Base-by-base conservation (phyloP, 177 flowering plant genomes). In the Vitis hybrid region DNA sequence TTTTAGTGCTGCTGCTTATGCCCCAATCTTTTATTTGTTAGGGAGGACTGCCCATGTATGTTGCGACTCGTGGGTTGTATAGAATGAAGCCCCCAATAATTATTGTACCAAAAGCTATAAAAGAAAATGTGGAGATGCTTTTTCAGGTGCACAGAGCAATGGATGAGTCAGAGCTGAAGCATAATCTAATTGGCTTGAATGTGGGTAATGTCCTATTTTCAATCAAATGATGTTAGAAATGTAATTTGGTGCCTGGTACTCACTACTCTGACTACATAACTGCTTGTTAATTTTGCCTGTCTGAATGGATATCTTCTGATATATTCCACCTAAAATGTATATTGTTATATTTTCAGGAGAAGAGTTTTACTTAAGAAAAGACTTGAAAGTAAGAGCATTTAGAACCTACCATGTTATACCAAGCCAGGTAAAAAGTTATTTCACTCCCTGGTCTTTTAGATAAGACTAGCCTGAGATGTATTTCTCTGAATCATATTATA, bases 21-120 rank as follows among this genome's bases (percentile, higher is more conserved):
- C 7, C 13, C 30, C 12, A 1, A 8, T 45, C 1, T 13, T 4
- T 50, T 50, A 13, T 45, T 32, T 59, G 4, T 60, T 63, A 94
- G 97, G 99, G 99, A 76, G 99, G 98, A 72, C 77, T 95, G 30
- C 94, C 98, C 8, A 88, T 95, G 94, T 93, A 95, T 77, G 99
- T 93, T 77, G 98, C 98, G 48, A 91, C 96, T 18, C 89, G 99
- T 64, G 94, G 93, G 40, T 72, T 95, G 68, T 87, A 83, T 74
- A 66, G 75, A 0, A 83, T 95, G 97, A 85, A 81, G 68, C 96
- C 98, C 52, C 99, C 98, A 32, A 89, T 96, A 57, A 84, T 95
- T 64, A 56, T 95, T 74, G 90, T 95, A 15, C 99, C 99, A 52
- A 72, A 55, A 49, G 80, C 74, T 48, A 77, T 95, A 51, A 91